Evolutionary conservation across 2,329 filamentous ascomycete genomes (phyloP).

Genomic region (Lasiodiplodia theobromae): DNA sequence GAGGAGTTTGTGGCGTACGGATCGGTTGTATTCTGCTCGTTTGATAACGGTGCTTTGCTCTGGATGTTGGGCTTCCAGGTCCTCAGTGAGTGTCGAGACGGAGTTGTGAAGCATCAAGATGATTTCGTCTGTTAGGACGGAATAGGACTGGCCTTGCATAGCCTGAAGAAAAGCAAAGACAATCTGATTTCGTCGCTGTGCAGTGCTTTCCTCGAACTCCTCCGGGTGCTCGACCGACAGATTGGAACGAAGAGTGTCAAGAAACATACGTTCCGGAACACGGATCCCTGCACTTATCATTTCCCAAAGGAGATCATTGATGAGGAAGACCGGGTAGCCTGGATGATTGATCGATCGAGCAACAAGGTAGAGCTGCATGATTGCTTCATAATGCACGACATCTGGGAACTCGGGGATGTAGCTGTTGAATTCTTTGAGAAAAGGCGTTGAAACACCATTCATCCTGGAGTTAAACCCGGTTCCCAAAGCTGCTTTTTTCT

Average conservation of each 20-base stretch:
- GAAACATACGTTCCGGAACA: slow-evolving; percentile 20
- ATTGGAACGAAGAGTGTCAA: slow-evolving; percentile 4
- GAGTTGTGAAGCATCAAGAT: slow-evolving; percentile 52
- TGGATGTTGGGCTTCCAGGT: slow-evolving; percentile 2
- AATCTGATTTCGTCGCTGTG: neutral
- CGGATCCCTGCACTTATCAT: slow-evolving; percentile 22
- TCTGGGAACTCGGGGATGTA: slow-evolving; percentile 17
- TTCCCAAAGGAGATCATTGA: slow-evolving; percentile 10
- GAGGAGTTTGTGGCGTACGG: slow-evolving; percentile 20
- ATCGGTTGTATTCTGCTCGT: slow-evolving; percentile 3
- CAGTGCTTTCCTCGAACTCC: neutral
- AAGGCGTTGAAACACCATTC: slow-evolving; percentile 7
- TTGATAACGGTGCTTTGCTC: slow-evolving; percentile 10
- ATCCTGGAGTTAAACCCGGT: neutral
- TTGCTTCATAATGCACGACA: slow-evolving; percentile 17
- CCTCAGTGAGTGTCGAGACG: slow-evolving; percentile 13
- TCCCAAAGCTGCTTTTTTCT: slow-evolving; percentile 23
- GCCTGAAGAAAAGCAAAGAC: slow-evolving; percentile 42
- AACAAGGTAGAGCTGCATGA: slow-evolving; percentile 18
- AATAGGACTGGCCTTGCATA: slow-evolving; percentile 42
- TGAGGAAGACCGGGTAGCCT: slow-evolving; percentile 1
- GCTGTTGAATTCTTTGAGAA: slow-evolving; percentile 22
- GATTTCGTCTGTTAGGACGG: slow-evolving; percentile 55
- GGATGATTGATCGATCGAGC: slow-evolving; percentile 11
- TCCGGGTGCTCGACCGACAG: slow-evolving; percentile 12